These are phyloP conservation scores for Strigomonas culicis DNA, from an alignment of 208 protist species.

Conservation along the genomic window DNA sequence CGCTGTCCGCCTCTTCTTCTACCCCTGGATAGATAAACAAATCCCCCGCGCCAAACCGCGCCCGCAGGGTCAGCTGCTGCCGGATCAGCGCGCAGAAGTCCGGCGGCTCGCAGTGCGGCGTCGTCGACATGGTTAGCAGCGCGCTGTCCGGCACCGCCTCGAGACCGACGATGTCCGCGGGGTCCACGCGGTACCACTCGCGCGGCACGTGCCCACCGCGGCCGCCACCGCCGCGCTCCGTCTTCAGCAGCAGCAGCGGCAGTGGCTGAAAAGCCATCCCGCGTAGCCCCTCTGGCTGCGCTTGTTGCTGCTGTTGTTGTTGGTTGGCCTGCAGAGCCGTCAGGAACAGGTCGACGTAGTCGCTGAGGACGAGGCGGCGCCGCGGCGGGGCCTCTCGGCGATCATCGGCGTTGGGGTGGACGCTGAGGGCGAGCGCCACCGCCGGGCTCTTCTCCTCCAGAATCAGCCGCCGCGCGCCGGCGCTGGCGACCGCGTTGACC, in stretches of 20 bases:
- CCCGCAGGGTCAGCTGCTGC: slow-evolving; percentile 11
- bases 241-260: background rate
- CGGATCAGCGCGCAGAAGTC: slow-evolving; percentile 34
- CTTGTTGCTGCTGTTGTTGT: too few relatives aligned
- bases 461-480: slow-evolving; percentile 2
- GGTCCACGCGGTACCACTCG: slow-evolving; percentile 13
- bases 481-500: background rate
- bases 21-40: slow-evolving; percentile 20
- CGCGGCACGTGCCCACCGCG: background rate
- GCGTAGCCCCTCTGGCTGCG: too few relatives aligned
- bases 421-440: background rate
- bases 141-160: slow-evolving; percentile 17
- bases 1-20: too few relatives aligned
- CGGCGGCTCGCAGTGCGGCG: slow-evolving; percentile 64
- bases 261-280: too few relatives aligned
- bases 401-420: slow-evolving; percentile 1
- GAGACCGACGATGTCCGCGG: background rate
- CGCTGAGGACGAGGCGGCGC: background rate
- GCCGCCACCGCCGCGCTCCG: background rate
- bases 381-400: background rate
- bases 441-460: background rate
- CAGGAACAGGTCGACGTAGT: slow-evolving; percentile 1
- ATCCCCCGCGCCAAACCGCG: slow-evolving; percentile 15
- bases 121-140: slow-evolving; percentile 47
- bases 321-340: background rate